Percentiles rank a stretch among this genome's conserved stretches.
phyloP scores from a whole-genome alignment of 306 rosid genomes.

The Neltuma alba region DNA sequence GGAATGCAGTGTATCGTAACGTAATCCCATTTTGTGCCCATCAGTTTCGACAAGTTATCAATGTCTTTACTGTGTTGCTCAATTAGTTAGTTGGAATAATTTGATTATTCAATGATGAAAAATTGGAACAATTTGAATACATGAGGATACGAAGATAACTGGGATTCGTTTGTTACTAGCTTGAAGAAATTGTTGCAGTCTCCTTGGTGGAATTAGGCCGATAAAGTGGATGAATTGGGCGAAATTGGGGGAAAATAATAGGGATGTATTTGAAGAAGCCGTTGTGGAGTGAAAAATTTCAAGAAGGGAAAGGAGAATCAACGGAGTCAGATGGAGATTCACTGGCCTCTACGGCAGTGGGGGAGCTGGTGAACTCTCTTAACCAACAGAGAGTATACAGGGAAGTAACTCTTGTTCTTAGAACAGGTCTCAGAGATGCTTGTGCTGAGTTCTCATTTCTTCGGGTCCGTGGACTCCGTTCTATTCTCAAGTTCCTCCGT shows the following conservation, averaged over 20 bases:
- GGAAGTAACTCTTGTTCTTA: conserved; percentile 83
- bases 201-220: not conserved
- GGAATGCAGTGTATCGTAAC: not conserved
- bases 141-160: not conserved
- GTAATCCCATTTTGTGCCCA: not conserved
- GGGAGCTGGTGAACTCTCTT: conserved; percentile 64
- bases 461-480: conserved; percentile 81
- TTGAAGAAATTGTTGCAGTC: not conserved
- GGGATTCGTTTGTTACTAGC: not conserved
- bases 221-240: not conserved
- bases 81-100: not conserved
- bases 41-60: not conserved
- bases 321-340: conserved; percentile 27
- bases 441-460: conserved; percentile 89
- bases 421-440: conserved; percentile 77
- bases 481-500: conserved; percentile 82
- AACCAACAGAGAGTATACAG: conserved; percentile 70
- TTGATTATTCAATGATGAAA: not conserved
- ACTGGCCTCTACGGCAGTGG: conserved; percentile 37
- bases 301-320: not conserved
- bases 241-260: not conserved
- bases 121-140: not conserved
- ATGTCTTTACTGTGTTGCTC: not conserved
- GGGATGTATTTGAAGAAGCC: conserved; percentile 24
- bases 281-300: conserved; percentile 7